phyloP scores from a whole-genome alignment of 2,329 filamentous ascomycete genomes.

The Microdochium trichocladiopsis region DNA sequence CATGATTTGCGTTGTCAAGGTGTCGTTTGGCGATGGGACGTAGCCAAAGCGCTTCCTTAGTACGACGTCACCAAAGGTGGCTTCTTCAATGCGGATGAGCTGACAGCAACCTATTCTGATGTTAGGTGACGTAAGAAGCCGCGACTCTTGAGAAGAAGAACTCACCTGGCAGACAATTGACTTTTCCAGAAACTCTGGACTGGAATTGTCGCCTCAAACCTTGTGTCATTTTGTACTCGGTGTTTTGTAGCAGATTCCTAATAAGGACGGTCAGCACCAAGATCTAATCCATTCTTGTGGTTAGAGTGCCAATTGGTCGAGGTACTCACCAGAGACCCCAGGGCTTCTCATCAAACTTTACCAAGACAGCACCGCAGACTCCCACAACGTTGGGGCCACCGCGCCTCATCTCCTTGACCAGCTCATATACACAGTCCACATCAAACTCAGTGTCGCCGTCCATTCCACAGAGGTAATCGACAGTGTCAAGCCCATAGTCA shows the following conservation, averaged over 20 bases:
- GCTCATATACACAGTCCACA: conserved; percentile 32
- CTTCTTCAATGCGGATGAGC: conserved; percentile 39
- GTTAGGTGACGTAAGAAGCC: no score
- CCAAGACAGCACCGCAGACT: conserved; percentile 39
- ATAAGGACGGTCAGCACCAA: no score
- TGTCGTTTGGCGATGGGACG: conserved; percentile 38
- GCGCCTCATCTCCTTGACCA: conserved; percentile 29
- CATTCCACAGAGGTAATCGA: conserved; percentile 38
- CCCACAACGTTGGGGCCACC: conserved; percentile 34
- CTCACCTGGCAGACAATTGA: conserved; percentile 34
- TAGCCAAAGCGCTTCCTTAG: conserved; percentile 39
- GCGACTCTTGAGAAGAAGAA: no score
- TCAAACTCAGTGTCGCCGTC: conserved; percentile 41
- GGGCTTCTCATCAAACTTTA: conserved; percentile 32
- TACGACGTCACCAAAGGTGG: conserved; percentile 38
- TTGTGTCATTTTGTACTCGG: conserved; percentile 40
- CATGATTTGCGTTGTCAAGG: conserved; percentile 40
- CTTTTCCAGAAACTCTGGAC: conserved; percentile 39
- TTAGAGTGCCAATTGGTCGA: conserved; percentile 34
- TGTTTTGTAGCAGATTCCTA: not conserved
- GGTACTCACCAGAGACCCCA: conserved; percentile 32
- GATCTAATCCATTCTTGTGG: no score
- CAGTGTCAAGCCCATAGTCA: conserved; percentile 26
- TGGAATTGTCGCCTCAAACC: conserved; percentile 40
- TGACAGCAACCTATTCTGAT: conserved; percentile 41